A percentile compares a stretch with the other conserved stretches of the same genome.
Evolutionary conservation across 441 rosid genomes (phyloP).

Genomic region (Syzygium syzygioides): DNA sequence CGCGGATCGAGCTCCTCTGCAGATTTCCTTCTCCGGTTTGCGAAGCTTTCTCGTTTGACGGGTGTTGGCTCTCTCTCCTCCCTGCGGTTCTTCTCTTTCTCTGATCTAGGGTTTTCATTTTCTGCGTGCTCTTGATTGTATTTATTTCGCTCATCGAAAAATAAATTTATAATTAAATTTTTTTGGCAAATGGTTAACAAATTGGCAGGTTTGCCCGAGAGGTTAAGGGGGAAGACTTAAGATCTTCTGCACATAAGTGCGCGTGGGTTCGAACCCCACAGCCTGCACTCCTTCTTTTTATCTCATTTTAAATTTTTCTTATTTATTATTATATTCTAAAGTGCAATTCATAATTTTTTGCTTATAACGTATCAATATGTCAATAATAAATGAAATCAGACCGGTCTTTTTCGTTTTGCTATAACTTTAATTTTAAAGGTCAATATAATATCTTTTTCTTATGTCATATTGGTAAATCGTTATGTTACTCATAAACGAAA

Average conservation of each 20-base stretch:
- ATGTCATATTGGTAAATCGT: neutral
- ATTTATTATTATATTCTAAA: neutral
- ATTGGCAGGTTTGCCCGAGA: constrained; percentile 15
- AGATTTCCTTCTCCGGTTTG: neutral
- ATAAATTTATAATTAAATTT: fast-evolving
- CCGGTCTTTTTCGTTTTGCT: neutral
- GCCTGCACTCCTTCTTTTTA: neutral
- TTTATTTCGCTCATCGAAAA: neutral
- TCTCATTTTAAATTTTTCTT: neutral
- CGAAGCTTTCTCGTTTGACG: neutral
- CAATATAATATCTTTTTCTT: neutral
- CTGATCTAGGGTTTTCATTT: constrained; percentile 5
- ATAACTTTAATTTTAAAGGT: neutral
- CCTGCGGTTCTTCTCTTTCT: neutral
- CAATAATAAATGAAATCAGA: neutral
- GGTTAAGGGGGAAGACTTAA: constrained; percentile 18
- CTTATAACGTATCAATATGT: neutral
- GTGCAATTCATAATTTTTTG: neutral
- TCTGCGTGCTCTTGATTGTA: neutral
- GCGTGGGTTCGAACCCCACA: constrained; percentile 23
- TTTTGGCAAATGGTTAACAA: fast-evolving
- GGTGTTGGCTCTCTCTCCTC: neutral
- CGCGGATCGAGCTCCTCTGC: neutral
- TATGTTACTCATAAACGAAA: neutral
- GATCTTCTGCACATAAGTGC: constrained; percentile 16